A percentile compares a stretch with the other conserved stretches of the same genome.
Evolutionary conservation across 2,329 filamentous ascomycete species (phyloP).

Genomic region (Fusarium sublunatum): DNA sequence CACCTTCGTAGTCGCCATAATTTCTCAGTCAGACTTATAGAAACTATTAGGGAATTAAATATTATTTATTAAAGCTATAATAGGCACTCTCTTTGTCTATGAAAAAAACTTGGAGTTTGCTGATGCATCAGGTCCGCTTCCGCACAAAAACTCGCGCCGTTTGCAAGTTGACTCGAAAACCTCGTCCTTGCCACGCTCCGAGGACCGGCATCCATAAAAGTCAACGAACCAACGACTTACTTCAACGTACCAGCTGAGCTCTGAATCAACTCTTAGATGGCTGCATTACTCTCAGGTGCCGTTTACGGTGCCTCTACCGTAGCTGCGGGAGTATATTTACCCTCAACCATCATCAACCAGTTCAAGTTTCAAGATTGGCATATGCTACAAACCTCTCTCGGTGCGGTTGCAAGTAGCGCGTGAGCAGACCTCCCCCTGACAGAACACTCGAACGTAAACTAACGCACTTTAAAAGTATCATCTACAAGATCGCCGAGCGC

Average conservation of each 20-base stretch:
- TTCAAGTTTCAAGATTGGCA: slow-evolving; percentile 71
- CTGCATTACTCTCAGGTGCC: slow-evolving; percentile 61
- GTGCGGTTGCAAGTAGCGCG: slow-evolving; percentile 71
- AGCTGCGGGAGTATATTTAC: slow-evolving; percentile 69
- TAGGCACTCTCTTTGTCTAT: background rate
- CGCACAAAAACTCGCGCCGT: background rate
- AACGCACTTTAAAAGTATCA: slow-evolving; percentile 49
- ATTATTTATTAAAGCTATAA: too few species aligned
- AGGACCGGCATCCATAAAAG: slow-evolving; percentile 16
- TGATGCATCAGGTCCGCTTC: too few species aligned
- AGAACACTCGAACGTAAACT: background rate
- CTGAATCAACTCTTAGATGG: slow-evolving; percentile 38
- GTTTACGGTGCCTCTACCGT: slow-evolving; percentile 72
- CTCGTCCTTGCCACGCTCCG: slow-evolving; percentile 14
- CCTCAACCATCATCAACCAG: slow-evolving; percentile 69
- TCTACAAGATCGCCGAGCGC: slow-evolving; percentile 59
- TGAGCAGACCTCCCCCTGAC: slow-evolving; percentile 53
- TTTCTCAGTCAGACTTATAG: background rate
- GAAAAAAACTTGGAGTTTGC: background rate
- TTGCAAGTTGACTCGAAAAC: background rate
- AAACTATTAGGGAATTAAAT: too few species aligned
- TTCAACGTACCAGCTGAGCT: background rate
- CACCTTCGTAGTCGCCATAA: background rate
- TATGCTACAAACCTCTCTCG: slow-evolving; percentile 73
- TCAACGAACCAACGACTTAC: background rate